phyloP scores from a whole-genome alignment of 768 basidiomycete species.

The Phylloporus sp. region DNA sequence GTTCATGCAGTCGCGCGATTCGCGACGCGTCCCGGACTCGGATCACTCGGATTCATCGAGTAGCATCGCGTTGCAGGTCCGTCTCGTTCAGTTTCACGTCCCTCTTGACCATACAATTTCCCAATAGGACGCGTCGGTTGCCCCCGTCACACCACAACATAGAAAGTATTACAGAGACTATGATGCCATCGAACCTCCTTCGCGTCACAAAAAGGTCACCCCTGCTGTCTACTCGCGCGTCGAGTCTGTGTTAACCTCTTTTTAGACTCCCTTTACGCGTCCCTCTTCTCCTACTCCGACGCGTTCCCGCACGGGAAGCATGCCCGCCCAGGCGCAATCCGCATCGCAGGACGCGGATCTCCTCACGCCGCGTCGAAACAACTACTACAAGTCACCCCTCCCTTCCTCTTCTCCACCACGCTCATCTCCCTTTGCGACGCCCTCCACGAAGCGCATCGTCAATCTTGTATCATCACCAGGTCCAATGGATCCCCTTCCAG shows the following conservation, averaged over 20 bases:
- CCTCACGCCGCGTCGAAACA: slow-evolving; percentile 47
- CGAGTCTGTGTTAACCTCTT: slow-evolving; percentile 1
- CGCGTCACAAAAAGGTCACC: slow-evolving; percentile 29
- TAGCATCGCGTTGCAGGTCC: slow-evolving; percentile 36
- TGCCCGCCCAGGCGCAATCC: slow-evolving; percentile 25
- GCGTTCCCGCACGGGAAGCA: slow-evolving; percentile 31
- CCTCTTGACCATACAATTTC: slow-evolving; percentile 13
- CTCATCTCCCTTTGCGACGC: slow-evolving; percentile 61
- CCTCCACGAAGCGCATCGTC: slow-evolving; percentile 48
- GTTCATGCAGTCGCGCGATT: slow-evolving; percentile 55
- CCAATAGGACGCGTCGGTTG: slow-evolving; percentile 23
- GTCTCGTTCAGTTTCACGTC: slow-evolving; percentile 24
- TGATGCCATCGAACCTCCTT: slow-evolving; percentile 29
- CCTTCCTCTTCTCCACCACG: slow-evolving; percentile 58
- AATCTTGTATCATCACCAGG: slow-evolving; percentile 85
- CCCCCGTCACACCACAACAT: slow-evolving; percentile 55
- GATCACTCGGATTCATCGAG: slow-evolving; percentile 30
- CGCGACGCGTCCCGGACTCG: slow-evolving; percentile 33
- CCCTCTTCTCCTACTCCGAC: slow-evolving; percentile 45
- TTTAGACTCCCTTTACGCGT: slow-evolving; percentile 28
- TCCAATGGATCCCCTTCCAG: slow-evolving; percentile 61
- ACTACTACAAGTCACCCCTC: slow-evolving; percentile 43
- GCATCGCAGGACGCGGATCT: slow-evolving; percentile 36
- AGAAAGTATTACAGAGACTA: slow-evolving; percentile 54
- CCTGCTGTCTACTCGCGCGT: neutral